phyloP scores from a whole-genome alignment of 2,329 filamentous ascomycete species.

The Fusarium sp. region DNA sequence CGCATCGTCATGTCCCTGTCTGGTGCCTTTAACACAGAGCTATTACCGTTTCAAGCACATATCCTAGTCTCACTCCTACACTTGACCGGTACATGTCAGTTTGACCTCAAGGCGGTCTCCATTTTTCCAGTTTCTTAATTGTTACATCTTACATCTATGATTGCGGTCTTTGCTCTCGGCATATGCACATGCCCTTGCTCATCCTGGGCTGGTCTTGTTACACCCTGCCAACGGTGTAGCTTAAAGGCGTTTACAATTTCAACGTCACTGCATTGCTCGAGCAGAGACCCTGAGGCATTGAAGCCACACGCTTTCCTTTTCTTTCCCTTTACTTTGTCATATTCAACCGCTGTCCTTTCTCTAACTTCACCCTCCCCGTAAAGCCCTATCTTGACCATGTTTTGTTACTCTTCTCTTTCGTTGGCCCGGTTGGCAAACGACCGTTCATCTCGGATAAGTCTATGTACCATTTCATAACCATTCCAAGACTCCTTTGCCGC shows the following conservation, averaged over 20 bases:
- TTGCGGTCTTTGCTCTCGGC: conserved; percentile 43
- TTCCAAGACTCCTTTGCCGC: conserved; percentile 44
- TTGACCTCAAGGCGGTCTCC: conserved; percentile 20
- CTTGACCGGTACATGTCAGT: conserved; percentile 23
- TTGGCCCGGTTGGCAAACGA: conserved; percentile 43
- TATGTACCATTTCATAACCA: conserved; percentile 34
- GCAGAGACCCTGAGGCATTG: conserved; percentile 33
- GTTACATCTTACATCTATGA: conserved; percentile 38
- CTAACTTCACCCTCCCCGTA: conserved; percentile 49
- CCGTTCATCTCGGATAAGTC: conserved; percentile 32
- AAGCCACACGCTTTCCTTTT: conserved; percentile 43
- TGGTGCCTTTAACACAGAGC: conserved; percentile 41
- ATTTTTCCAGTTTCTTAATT: conserved; percentile 30
- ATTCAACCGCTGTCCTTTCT: conserved; percentile 34
- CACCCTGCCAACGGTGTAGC: conserved; percentile 43
- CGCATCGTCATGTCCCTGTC: conserved; percentile 36
- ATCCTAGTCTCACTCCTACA: conserved; percentile 33
- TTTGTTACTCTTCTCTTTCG: conserved; percentile 38
- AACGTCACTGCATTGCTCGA: conserved; percentile 44
- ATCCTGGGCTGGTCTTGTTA: conserved; percentile 39
- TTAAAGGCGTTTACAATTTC: conserved; percentile 43
- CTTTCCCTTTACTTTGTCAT: conserved; percentile 26
- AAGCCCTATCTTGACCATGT: conserved; percentile 36
- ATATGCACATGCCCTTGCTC: conserved; percentile 47
- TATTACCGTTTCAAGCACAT: conserved; percentile 42